These are phyloP conservation scores for Haplographium delicatum DNA, from an alignment of 495 filamentous ascomycete genomes.

Conservation along the genomic window DNA sequence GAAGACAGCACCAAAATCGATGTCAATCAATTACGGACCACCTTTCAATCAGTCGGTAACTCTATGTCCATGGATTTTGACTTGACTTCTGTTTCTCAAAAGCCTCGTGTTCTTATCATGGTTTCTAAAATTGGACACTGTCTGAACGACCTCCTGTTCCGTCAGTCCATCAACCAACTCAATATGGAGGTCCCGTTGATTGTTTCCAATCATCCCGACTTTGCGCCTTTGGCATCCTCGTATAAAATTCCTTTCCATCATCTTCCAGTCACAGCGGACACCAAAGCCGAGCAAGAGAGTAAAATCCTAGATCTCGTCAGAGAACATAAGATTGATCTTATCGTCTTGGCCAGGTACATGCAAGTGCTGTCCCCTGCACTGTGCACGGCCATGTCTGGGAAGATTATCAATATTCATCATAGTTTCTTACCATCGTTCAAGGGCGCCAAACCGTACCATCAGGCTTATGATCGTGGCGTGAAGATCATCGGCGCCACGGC, in stretches of 20 bases:
- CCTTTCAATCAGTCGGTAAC: conserved; percentile 49
- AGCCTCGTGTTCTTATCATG: conserved; percentile 71
- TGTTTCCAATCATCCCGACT: conserved; percentile 71
- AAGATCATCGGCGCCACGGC: conserved; percentile 77
- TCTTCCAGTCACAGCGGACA: conserved; percentile 64
- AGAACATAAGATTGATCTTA: conserved; percentile 60
- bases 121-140: conserved; percentile 78
- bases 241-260: conserved; percentile 71
- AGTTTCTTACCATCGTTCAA: conserved; percentile 75
- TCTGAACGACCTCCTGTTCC: conserved; percentile 74
- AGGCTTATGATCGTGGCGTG: conserved; percentile 70
- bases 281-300: conserved; percentile 61
- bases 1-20: conserved; percentile 32
- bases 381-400: conserved; percentile 64
- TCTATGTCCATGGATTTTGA: conserved; percentile 57
- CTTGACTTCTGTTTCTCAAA: conserved; percentile 54
- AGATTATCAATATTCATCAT: conserved; percentile 82
- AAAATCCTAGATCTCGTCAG: conserved; percentile 59
- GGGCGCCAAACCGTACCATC: conserved; percentile 77
- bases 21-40: conserved; percentile 35
- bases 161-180: conserved; percentile 56
- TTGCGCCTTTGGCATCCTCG: conserved; percentile 56
- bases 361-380: conserved; percentile 69
- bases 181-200: conserved; percentile 63
- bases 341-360: conserved; percentile 79